Evolutionary conservation across 805 yeast genomes (phyloP), one percentile per base, ranked within the genome.

Genomic region (Lachancea fermentati): DNA sequence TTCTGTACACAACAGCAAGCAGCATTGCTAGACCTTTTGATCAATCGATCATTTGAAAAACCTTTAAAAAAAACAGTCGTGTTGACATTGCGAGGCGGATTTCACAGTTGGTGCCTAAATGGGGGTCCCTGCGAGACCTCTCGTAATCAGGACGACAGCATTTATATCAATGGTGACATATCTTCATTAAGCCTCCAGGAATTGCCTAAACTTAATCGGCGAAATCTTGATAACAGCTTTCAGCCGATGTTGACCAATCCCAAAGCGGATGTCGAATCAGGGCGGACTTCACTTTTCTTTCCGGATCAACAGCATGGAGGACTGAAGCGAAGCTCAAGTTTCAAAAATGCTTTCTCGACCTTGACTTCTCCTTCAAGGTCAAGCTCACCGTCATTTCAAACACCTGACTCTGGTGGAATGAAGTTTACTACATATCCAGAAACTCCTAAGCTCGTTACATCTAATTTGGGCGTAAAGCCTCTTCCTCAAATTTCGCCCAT

Each of bases 1-100:
- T 46, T 50, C 29, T 48, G 49, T 35, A 36, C 42, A 6, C 52
- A 51, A 34, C 55, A 54, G 39, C 55, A 53, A 36, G 40, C 43
- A 9, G 43, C 42, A 5, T 38, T 60, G 4, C 37, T 54, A 22
- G 53, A 56, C 15, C 42, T 59, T 13, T 39, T 60, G 14, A 16
- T 53, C 30, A 54, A 46, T 25, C 47, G 49, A 39, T 57, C 65
- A 1, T 54, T 58, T 39, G 58, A 54, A 11, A 57, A 51, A 40
- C 62, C 60, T 6, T 38, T 59, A 11, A 26, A 42, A 17, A 18
- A 40, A 2, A 42, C 45, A 7, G 51, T 39, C 31, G 39, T 60
- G 8, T 47, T 46, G 26, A 41, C 50, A 3, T 41, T 58, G 29
- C 44, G 53, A 37, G 52, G 49, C 19, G 63, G 63, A 4, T 39